These are phyloP conservation scores for Geoglossum cookeanum DNA, from an alignment of 2,329 filamentous ascomycete species.

Conservation along the genomic window DNA sequence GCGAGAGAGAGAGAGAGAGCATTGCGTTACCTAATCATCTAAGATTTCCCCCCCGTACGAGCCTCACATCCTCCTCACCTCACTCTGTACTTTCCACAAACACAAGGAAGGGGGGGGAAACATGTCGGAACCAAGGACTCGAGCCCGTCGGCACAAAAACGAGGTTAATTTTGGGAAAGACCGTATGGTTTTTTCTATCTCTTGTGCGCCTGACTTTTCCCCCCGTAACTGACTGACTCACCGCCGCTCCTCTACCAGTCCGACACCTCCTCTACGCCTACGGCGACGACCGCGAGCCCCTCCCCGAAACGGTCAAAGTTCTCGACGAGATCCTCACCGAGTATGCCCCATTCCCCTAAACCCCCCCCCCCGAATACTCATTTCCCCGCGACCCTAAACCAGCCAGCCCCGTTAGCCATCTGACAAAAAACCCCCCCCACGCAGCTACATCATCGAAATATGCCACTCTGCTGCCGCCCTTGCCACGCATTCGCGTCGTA, in stretches of 20 bases:
- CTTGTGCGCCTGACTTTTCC: not conserved
- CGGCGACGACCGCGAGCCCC: conserved; percentile 58
- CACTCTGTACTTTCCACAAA: not conserved
- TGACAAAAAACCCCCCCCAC: too few species aligned
- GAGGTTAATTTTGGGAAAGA: conserved; percentile 65
- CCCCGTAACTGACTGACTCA: not conserved
- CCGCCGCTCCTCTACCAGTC: conserved; percentile 27
- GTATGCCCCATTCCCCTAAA: conserved; percentile 9
- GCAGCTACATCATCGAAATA: conserved; percentile 68
- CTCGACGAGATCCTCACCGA: conserved; percentile 94
- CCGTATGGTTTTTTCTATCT: conserved; percentile 31
- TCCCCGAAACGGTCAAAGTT: conserved; percentile 66
- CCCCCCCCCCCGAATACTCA: too few species aligned
- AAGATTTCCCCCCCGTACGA: not conserved
- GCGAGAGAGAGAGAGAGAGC: not conserved
- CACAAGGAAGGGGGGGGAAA: not conserved
- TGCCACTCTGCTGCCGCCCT: conserved; percentile 76
- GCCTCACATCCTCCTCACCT: not conserved
- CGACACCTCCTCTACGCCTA: conserved; percentile 59
- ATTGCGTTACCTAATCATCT: not conserved
- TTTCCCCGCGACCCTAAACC: too few species aligned
- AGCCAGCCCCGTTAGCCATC: too few species aligned
- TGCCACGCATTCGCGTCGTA: conserved; percentile 69
- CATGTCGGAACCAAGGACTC: conserved; percentile 57
- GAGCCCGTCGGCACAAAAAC: conserved; percentile 61